Conservation (phyloP, 2,329 filamentous ascomycete species). For the Zalaria obscura region DNA sequence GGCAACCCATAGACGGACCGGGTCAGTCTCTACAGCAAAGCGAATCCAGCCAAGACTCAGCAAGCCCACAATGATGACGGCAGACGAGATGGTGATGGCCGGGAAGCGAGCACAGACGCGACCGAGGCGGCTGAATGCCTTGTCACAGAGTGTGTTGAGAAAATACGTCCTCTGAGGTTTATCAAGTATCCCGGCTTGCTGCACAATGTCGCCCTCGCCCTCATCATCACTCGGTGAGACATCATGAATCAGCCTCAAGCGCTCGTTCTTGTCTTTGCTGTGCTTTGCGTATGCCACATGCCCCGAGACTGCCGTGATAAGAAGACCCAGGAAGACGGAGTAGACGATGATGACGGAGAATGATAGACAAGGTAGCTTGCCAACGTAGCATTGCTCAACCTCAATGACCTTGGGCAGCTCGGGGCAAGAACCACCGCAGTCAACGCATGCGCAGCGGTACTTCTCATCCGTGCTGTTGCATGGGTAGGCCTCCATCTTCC, state of each 20-base stretch:
- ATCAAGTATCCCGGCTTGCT: conserved; percentile 63
- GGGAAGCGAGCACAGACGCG: conserved; percentile 72
- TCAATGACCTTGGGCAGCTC: conserved; percentile 63
- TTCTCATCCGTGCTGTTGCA: conserved; percentile 81
- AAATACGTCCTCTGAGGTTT: conserved; percentile 66
- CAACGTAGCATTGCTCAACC: conserved; percentile 63
- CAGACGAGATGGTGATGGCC: conserved; percentile 62
- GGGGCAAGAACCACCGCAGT: conserved; percentile 78
- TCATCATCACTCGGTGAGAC: conserved; percentile 78
- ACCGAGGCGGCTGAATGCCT: conserved; percentile 66
- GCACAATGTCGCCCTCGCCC: conserved; percentile 75
- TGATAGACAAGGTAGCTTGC: conserved; percentile 78
- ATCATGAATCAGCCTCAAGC: conserved; percentile 77
- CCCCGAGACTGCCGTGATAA: conserved; percentile 53
- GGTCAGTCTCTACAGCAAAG: conserved; percentile 82
- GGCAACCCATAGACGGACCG: conserved; percentile 91
- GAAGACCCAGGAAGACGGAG: conserved; percentile 53
- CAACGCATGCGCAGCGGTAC: conserved; percentile 85
- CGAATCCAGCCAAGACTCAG: conserved; percentile 78
- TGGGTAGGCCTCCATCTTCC: conserved; percentile 60
- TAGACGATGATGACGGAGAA: conserved; percentile 87
- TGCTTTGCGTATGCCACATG: conserved; percentile 66
- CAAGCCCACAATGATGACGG: conserved; percentile 59
- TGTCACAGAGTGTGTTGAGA: conserved; percentile 72
- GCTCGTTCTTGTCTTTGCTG: conserved; percentile 60